phyloP scores from a whole-genome alignment of 805 yeast species.

The Sungouiozyma intestinalis region DNA sequence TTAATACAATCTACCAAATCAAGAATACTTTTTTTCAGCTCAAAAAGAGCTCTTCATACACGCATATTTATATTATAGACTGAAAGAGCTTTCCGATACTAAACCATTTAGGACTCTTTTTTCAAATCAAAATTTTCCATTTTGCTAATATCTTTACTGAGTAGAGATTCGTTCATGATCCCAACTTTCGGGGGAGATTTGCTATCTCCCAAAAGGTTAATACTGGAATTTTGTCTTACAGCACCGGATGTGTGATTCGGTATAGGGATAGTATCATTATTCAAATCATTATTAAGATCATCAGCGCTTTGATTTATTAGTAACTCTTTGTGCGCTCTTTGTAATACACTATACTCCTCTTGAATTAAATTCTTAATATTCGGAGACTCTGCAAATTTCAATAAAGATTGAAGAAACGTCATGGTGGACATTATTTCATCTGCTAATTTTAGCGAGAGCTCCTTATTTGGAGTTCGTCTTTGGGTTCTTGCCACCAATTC shows the following conservation, averaged over 20 bases:
- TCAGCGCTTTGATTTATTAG: background rate
- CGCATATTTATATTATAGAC: too few species aligned
- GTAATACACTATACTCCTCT: slow-evolving; percentile 15
- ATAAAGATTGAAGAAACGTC: slow-evolving; percentile 1
- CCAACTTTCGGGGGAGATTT: slow-evolving; percentile 26
- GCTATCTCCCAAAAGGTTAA: slow-evolving; percentile 9
- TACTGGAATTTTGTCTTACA: background rate
- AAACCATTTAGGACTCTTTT: background rate
- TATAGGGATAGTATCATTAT: background rate
- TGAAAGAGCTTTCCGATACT: too few species aligned
- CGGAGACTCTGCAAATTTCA: slow-evolving; percentile 3
- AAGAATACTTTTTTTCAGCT: too few species aligned
- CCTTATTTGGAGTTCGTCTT: background rate
- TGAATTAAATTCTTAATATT: slow-evolving; percentile 6
- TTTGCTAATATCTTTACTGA: slow-evolving; percentile 1
- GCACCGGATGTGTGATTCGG: background rate
- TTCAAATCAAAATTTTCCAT: background rate
- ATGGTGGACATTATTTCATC: slow-evolving; percentile 2
- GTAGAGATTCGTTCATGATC: slow-evolving; percentile 3
- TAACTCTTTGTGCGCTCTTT: slow-evolving; percentile 16
- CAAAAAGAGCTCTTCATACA: too few species aligned
- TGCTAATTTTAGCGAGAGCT: background rate
- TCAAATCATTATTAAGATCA: background rate
- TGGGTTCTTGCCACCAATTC: background rate
- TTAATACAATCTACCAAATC: too few species aligned